phyloP scores from a whole-genome alignment of 1,139 yeast genomes.

The Martiniozyma asiatica region DNA sequence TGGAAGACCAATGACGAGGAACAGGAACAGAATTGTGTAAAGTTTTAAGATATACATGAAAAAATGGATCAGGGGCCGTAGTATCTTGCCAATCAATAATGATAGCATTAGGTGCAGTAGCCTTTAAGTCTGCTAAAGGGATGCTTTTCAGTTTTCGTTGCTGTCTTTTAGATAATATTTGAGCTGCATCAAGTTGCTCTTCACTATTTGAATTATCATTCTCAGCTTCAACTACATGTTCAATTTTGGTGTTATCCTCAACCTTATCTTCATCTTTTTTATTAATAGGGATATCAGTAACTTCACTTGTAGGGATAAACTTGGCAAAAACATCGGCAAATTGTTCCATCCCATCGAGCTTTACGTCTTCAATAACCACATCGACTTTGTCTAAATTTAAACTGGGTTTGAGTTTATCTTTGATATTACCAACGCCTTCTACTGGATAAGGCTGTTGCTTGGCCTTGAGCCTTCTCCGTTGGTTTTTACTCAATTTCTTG shows the following conservation, averaged over 20 bases:
- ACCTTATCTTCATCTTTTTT: no score
- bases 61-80: slow-evolving; percentile 68
- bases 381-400: not conserved
- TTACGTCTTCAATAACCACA: slow-evolving; percentile 1
- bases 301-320: not conserved
- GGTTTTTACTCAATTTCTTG: slow-evolving; percentile 4
- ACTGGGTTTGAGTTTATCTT: no score
- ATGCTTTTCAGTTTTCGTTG: slow-evolving; percentile 41
- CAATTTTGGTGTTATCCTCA: no score
- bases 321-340: not conserved
- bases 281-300: no score
- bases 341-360: not conserved
- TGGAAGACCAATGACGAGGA: slow-evolving; percentile 77
- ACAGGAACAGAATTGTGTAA: slow-evolving; percentile 61
- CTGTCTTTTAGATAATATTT: slow-evolving; percentile 27
- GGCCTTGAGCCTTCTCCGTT: slow-evolving; percentile 5
- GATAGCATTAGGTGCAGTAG: slow-evolving; percentile 47
- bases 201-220: no score
- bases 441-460: not conserved
- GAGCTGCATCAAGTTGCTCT: no score
- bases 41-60: slow-evolving; percentile 54
- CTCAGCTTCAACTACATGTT: no score
- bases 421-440: not conserved
- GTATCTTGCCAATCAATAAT: slow-evolving; percentile 80
- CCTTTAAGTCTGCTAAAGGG: slow-evolving; percentile 58